Evolutionary conservation across 2,329 filamentous ascomycete species (phyloP).

Genomic region (Cercospora sojina): DNA sequence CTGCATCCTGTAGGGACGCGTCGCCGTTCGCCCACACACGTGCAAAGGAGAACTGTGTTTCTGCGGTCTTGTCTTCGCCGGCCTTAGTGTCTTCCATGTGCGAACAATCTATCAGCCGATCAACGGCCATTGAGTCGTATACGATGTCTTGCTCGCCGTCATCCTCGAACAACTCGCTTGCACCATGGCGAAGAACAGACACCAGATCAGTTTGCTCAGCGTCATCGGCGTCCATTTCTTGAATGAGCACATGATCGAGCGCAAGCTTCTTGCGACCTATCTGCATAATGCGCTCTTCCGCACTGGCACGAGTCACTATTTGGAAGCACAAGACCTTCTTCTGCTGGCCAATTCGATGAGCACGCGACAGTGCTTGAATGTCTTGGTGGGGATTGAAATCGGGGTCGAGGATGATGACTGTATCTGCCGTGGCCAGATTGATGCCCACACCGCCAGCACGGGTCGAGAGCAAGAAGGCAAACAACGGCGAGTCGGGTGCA

Average conservation of each 20-base stretch:
- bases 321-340: slow-evolving; percentile 96
- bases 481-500: slow-evolving; percentile 74
- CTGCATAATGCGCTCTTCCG: slow-evolving; percentile 94
- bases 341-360: slow-evolving; percentile 93
- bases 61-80: slow-evolving; percentile 63
- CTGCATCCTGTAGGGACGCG: slow-evolving; percentile 57
- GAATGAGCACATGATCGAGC: slow-evolving; percentile 90
- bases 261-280: slow-evolving; percentile 95
- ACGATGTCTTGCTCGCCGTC: slow-evolving; percentile 70
- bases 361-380: slow-evolving; percentile 89
- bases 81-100: slow-evolving; percentile 70
- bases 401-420: slow-evolving; percentile 93
- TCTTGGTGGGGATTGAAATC: slow-evolving; percentile 99
- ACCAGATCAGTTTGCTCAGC: slow-evolving; percentile 77
- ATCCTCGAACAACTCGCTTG: slow-evolving; percentile 80
- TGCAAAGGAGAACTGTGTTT: slow-evolving; percentile 84
- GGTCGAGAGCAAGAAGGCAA: slow-evolving; percentile 90
- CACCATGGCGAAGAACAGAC: slow-evolving; percentile 83
- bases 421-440: slow-evolving; percentile 94
- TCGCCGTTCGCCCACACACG: slow-evolving; percentile 88
- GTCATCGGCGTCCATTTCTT: slow-evolving; percentile 83
- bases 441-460: slow-evolving; percentile 95
- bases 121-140: slow-evolving; percentile 80
- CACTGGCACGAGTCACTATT: slow-evolving; percentile 81
- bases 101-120: slow-evolving; percentile 84